These are phyloP conservation scores for Tricholoma sp. DNA, from an alignment of 768 basidiomycete genomes.

Conservation along the genomic window DNA sequence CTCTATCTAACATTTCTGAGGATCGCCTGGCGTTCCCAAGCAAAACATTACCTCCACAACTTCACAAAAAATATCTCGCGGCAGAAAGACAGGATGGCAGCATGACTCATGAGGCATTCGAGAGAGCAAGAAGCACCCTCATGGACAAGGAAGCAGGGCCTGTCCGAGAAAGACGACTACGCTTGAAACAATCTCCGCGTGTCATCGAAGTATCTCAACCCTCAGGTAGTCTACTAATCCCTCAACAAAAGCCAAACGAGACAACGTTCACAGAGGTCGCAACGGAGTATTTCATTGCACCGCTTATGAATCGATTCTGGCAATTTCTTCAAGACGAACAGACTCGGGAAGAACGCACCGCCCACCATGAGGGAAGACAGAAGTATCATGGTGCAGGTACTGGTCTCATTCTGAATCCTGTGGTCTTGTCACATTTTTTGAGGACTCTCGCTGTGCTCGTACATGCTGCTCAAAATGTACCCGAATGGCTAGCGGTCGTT, in stretches of 20 bases:
- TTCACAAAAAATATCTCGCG: constrained; percentile 67
- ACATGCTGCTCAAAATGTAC: constrained; percentile 76
- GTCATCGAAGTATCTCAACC: constrained; percentile 38
- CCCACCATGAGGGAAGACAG: constrained; percentile 44
- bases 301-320: constrained; percentile 94
- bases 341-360: constrained; percentile 66
- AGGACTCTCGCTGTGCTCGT: constrained; percentile 73
- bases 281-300: constrained; percentile 84
- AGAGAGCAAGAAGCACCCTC: constrained; percentile 49
- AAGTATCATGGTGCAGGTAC: constrained; percentile 73
- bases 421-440: constrained; percentile 73
- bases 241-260: constrained; percentile 8
- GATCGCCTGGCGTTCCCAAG: constrained; percentile 64
- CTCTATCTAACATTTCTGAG: constrained; percentile 22
- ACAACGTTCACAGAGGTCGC: constrained; percentile 66
- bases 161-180: constrained; percentile 70
- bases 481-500: constrained; percentile 75
- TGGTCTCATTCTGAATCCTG: constrained; percentile 74
- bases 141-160: constrained; percentile 55
- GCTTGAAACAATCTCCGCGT: constrained; percentile 46
- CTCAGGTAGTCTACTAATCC: not conserved
- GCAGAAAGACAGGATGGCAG: constrained; percentile 40
- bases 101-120: constrained; percentile 59
- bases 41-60: constrained; percentile 64
- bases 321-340: constrained; percentile 84